Percentiles rank a stretch among this genome's conserved stretches.
phyloP scores from a whole-genome alignment of 305 asterid species.

The Andrographis paniculata region DNA sequence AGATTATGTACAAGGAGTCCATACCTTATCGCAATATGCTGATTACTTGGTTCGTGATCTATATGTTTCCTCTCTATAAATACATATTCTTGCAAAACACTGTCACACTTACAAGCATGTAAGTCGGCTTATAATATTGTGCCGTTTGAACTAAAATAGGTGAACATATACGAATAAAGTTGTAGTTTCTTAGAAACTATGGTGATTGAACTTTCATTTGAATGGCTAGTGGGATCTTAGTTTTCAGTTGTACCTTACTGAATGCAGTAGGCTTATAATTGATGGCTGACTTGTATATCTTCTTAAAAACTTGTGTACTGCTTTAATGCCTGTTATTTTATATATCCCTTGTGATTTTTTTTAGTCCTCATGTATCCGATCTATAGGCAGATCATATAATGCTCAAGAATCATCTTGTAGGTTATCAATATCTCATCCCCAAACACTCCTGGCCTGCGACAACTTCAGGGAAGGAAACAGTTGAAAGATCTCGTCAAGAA shows the following conservation, averaged over 20 bases:
- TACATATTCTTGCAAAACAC: background rate
- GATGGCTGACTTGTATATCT: background rate
- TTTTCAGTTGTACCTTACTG: too few species aligned
- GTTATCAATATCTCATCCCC: slow-evolving; percentile 95
- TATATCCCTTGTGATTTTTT: slow-evolving; percentile 4
- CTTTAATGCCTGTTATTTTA: background rate
- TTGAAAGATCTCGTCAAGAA: slow-evolving; percentile 94
- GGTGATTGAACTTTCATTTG: too few species aligned
- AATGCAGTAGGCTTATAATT: background rate
- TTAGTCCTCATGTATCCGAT: slow-evolving; percentile 5
- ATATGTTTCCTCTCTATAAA: slow-evolving; percentile 1
- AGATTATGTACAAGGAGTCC: slow-evolving; percentile 99
- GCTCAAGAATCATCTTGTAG: slow-evolving; percentile 25
- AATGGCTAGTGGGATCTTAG: too few species aligned
- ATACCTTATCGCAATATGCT: slow-evolving; percentile 93
- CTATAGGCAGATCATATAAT: slow-evolving; percentile 13
- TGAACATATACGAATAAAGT: too few species aligned
- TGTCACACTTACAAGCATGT: background rate
- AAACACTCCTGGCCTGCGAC: slow-evolving; percentile 94
- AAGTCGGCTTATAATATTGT: too few species aligned
- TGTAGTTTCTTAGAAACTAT: too few species aligned
- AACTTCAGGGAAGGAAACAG: slow-evolving; percentile 92
- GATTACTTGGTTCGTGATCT: slow-evolving; percentile 72
- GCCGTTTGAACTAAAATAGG: too few species aligned
- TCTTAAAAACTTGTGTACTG: background rate